These are phyloP conservation scores for Aspergillus hancockii DNA, from an alignment of 495 filamentous ascomycete genomes.

Conservation along the genomic window DNA sequence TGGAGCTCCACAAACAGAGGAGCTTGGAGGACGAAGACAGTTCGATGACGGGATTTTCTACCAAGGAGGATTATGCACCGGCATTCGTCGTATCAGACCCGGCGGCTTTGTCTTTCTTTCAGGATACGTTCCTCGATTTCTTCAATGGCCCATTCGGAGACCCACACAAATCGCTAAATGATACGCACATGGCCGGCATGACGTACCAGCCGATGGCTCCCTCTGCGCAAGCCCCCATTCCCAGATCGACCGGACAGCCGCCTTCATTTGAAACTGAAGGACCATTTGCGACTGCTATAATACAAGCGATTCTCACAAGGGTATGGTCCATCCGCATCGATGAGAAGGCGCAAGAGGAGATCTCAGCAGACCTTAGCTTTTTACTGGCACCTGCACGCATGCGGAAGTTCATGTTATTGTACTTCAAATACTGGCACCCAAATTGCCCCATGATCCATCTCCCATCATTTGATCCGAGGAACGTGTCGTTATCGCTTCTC, in stretches of 20 bases:
- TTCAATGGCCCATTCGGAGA: conserved; percentile 45
- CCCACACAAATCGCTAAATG: conserved; percentile 25
- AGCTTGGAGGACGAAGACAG: conserved; percentile 25
- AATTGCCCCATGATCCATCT: conserved; percentile 45
- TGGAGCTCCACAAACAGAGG: conserved; percentile 35
- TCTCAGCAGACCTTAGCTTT: conserved; percentile 40
- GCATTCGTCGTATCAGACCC: conserved; percentile 30
- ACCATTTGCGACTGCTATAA: conserved; percentile 38
- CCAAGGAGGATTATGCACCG: conserved; percentile 22
- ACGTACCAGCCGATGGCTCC: conserved; percentile 20
- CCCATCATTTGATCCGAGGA: conserved; percentile 42
- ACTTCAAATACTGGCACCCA: conserved; percentile 50
- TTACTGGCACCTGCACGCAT: conserved; percentile 45
- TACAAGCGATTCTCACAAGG: conserved; percentile 39
- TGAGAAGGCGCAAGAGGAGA: conserved; percentile 40
- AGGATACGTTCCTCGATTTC: conserved; percentile 43
- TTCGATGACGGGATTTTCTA: conserved; percentile 21
- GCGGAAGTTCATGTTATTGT: conserved; percentile 40
- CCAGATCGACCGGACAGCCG: conserved; percentile 20
- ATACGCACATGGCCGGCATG: conserved; percentile 24
- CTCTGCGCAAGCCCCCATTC: conserved; percentile 21
- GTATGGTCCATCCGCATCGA: conserved; percentile 41
- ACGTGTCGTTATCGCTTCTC: conserved; percentile 38
- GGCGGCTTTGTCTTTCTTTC: conserved; percentile 34
- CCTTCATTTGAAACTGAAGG: conserved; percentile 36